Evolutionary conservation across 2,329 filamentous ascomycete species (phyloP).

Genomic region (Byssothecium circinans): DNA sequence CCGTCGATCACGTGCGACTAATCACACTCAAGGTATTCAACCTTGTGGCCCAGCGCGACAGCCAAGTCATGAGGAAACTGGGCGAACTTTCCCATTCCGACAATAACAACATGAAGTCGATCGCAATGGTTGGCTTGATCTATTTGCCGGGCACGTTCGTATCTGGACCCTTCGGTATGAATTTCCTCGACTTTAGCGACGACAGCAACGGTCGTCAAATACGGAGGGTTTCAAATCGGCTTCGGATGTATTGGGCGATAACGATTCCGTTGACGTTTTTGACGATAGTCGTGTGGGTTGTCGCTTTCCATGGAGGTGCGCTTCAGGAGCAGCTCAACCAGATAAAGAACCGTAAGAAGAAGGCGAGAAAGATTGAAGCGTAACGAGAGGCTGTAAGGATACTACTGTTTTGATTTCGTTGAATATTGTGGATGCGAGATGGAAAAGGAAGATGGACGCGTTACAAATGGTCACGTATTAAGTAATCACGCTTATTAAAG

Average conservation of each 20-base stretch:
- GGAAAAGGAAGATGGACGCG: too few species aligned
- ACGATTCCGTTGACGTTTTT: constrained; percentile 9
- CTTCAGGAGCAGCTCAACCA: neutral
- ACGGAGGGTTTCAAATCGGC: constrained; percentile 8
- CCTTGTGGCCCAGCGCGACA: constrained; percentile 10
- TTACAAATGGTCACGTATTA: too few species aligned
- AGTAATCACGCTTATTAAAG: too few species aligned
- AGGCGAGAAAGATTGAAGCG: neutral
- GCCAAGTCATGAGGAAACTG: constrained; percentile 4
- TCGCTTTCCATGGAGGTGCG: neutral
- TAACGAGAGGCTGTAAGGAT: neutral
- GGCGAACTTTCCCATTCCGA: constrained; percentile 5
- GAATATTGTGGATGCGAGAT: too few species aligned
- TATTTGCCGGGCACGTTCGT: constrained; percentile 7
- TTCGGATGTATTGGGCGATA: constrained; percentile 13
- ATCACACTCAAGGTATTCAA: constrained; percentile 4
- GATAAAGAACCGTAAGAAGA: neutral
- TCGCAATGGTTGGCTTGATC: constrained; percentile 2
- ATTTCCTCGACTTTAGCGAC: constrained; percentile 7
- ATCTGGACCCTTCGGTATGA: constrained; percentile 10
- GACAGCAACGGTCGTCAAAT: neutral
- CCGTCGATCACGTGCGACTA: neutral
- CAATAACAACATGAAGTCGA: constrained; percentile 3
- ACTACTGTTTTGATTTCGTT: too few species aligned
- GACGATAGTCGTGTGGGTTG: constrained; percentile 4